phyloP scores from a whole-genome alignment of 2,329 filamentous ascomycete species.

The Arthrocladium fulminans region DNA sequence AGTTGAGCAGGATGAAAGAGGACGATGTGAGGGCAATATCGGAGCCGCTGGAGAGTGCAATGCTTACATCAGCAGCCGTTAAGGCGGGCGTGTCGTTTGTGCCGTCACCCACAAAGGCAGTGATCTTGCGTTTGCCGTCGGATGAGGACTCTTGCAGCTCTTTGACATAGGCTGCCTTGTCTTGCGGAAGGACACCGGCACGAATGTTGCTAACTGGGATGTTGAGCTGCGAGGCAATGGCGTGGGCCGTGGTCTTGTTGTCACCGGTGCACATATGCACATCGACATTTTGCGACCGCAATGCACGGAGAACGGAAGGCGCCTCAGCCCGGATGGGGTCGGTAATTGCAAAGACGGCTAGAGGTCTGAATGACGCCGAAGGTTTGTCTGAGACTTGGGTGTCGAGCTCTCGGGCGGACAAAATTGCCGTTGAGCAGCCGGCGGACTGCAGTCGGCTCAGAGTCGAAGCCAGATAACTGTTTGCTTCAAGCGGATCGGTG shows the following conservation, averaged over 20 bases:
- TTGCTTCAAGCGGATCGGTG: slow-evolving; percentile 21
- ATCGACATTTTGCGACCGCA: slow-evolving; percentile 53
- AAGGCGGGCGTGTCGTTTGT: slow-evolving; percentile 81
- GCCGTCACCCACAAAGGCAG: slow-evolving; percentile 80
- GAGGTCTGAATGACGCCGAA: slow-evolving; percentile 35
- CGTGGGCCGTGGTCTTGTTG: slow-evolving; percentile 72
- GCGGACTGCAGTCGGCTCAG: slow-evolving; percentile 33
- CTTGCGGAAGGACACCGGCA: slow-evolving; percentile 73
- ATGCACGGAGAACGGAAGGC: slow-evolving; percentile 51
- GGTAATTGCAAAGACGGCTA: slow-evolving; percentile 63
- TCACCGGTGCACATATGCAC: slow-evolving; percentile 94
- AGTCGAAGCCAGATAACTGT: slow-evolving; percentile 28
- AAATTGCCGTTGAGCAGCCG: slow-evolving; percentile 38
- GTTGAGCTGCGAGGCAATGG: slow-evolving; percentile 66
- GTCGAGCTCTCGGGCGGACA: slow-evolving; percentile 30
- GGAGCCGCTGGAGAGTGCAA: slow-evolving; percentile 70
- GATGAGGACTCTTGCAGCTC: slow-evolving; percentile 27
- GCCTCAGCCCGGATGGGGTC: slow-evolving; percentile 74
- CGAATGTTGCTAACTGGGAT: slow-evolving; percentile 69
- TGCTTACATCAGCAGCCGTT: slow-evolving; percentile 70
- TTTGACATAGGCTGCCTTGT: slow-evolving; percentile 52
- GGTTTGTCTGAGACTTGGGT: not conserved
- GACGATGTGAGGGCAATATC: slow-evolving; percentile 77
- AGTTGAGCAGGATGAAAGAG: slow-evolving; percentile 70
- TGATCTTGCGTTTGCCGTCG: slow-evolving; percentile 41